Conservation (phyloP, 1,284 basidiomycete genomes). For the Cryptococcus sp. region DNA sequence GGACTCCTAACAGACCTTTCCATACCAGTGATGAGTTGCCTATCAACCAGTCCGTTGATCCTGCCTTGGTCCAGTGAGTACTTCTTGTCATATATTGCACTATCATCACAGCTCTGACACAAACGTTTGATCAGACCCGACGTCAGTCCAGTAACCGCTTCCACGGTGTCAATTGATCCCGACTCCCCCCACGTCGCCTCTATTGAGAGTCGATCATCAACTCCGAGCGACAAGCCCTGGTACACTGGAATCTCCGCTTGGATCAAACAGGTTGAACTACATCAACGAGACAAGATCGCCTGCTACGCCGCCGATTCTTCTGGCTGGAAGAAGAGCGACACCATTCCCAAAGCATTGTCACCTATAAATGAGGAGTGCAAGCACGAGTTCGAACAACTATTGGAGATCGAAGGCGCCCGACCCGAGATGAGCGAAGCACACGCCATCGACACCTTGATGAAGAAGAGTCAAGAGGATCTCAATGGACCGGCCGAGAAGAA, state of each 20-base stretch:
- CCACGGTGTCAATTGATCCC: no score
- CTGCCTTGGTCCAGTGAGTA: no score
- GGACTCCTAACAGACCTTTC: no score
- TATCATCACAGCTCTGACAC: no score
- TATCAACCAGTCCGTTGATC: no score
- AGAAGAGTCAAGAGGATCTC: slow-evolving; percentile 8
- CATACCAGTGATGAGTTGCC: no score
- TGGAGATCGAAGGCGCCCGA: slow-evolving; percentile 9
- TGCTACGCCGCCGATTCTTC: slow-evolving; percentile 3
- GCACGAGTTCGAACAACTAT: background rate
- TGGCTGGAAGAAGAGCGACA: slow-evolving; percentile 10
- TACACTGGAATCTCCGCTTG: slow-evolving; percentile 10
- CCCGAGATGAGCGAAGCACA: slow-evolving; percentile 5
- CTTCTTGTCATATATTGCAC: no score
- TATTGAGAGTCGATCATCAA: background rate
- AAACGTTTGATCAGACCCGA: no score
- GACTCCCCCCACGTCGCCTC: background rate
- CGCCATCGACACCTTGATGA: slow-evolving; percentile 7
- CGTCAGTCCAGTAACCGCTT: no score
- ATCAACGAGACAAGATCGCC: slow-evolving; percentile 3
- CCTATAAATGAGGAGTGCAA: slow-evolving; percentile 10
- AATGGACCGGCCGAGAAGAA: slow-evolving; percentile 3
- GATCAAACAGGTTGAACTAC: slow-evolving; percentile 9
- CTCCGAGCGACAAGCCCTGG: slow-evolving; percentile 5
- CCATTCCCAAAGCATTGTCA: slow-evolving; percentile 6